phyloP scores from a whole-genome alignment of 805 yeast species.

The Teunomyces aglyptinius region DNA sequence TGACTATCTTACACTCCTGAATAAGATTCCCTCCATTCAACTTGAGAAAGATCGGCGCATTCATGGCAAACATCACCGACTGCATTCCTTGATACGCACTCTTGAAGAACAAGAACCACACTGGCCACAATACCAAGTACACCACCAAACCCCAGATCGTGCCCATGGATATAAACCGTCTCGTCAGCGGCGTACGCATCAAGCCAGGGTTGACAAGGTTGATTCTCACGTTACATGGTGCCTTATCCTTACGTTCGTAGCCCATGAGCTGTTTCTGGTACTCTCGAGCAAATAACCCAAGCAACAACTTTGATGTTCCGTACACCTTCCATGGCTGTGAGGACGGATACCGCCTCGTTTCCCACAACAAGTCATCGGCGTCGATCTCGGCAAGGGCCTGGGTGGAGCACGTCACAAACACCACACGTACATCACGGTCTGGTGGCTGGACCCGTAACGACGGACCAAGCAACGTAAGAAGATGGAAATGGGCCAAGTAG shows the following conservation, averaged over 20 bases:
- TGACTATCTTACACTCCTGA: slow-evolving; percentile 64
- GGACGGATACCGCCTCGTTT: slow-evolving; percentile 53
- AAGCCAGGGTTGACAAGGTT: slow-evolving; percentile 88
- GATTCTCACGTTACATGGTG: slow-evolving; percentile 66
- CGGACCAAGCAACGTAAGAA: slow-evolving; percentile 78
- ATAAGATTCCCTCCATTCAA: slow-evolving; percentile 66
- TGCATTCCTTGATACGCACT: slow-evolving; percentile 79
- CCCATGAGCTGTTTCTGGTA: slow-evolving; percentile 63
- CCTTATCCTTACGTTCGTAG: slow-evolving; percentile 67
- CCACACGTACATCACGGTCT: slow-evolving; percentile 86
- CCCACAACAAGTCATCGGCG: slow-evolving; percentile 63
- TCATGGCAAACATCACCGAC: slow-evolving; percentile 63
- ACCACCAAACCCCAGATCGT: slow-evolving; percentile 56
- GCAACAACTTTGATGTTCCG: slow-evolving; percentile 78
- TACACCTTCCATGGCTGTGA: slow-evolving; percentile 69
- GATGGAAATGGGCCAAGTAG: slow-evolving; percentile 77
- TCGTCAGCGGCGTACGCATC: slow-evolving; percentile 83
- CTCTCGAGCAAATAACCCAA: slow-evolving; percentile 75
- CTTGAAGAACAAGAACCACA: slow-evolving; percentile 80
- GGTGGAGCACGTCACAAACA: slow-evolving; percentile 75
- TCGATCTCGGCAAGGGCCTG: slow-evolving; percentile 73
- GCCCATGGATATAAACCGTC: slow-evolving; percentile 77
- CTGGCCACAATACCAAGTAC: slow-evolving; percentile 70
- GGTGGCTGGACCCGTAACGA: slow-evolving; percentile 86
- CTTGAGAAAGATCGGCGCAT: slow-evolving; percentile 66